These are phyloP conservation scores for Cordyceps tenuipes DNA, from an alignment of 2,329 filamentous ascomycete species.

Conservation along the genomic window DNA sequence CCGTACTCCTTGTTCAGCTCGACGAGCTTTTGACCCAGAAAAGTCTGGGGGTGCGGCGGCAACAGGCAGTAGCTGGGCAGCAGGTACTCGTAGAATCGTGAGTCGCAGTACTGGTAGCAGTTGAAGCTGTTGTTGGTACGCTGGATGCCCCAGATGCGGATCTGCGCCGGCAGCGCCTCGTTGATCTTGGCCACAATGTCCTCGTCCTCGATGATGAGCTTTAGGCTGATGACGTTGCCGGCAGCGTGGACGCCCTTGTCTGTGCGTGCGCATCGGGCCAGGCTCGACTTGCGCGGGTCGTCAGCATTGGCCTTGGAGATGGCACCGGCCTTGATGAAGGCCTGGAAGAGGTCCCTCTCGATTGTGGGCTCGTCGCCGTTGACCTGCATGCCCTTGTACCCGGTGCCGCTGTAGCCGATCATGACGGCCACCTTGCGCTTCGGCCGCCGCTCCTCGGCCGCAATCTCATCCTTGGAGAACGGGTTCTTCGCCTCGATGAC, in stretches of 20 bases:
- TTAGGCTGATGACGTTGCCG: conserved; percentile 89
- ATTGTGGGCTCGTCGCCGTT: conserved; percentile 79
- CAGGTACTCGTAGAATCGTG: conserved; percentile 93
- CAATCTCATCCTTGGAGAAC: conserved; percentile 71
- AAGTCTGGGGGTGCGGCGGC: conserved; percentile 84
- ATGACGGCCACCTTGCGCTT: conserved; percentile 96
- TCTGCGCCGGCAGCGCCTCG: conserved; percentile 72
- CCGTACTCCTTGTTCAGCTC: conserved; percentile 67
- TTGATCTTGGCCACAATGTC: conserved; percentile 91
- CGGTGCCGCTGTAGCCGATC: conserved; percentile 91
- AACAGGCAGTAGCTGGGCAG: conserved; percentile 89
- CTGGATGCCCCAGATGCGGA: conserved; percentile 90
- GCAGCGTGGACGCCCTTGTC: conserved; percentile 97
- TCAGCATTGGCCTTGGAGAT: conserved; percentile 96
- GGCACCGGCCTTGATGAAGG: conserved; percentile 82
- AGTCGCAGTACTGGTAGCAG: conserved; percentile 91
- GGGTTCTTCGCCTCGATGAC: conserved; percentile 30
- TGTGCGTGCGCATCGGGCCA: conserved; percentile 88
- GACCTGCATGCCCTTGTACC: conserved; percentile 97
- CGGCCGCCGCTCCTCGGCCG: conserved; percentile 73
- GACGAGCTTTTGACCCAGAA: conserved; percentile 73
- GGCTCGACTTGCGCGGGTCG: conserved; percentile 90
- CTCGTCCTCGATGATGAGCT: conserved; percentile 88
- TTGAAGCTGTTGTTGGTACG: conserved; percentile 86
- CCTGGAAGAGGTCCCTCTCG: conserved; percentile 87